A percentile compares a stretch with the other conserved stretches of the same genome.
Conservation (phyloP, 495 filamentous ascomycete genomes). For the Aspergillus sclerotiicarbonarius region DNA sequence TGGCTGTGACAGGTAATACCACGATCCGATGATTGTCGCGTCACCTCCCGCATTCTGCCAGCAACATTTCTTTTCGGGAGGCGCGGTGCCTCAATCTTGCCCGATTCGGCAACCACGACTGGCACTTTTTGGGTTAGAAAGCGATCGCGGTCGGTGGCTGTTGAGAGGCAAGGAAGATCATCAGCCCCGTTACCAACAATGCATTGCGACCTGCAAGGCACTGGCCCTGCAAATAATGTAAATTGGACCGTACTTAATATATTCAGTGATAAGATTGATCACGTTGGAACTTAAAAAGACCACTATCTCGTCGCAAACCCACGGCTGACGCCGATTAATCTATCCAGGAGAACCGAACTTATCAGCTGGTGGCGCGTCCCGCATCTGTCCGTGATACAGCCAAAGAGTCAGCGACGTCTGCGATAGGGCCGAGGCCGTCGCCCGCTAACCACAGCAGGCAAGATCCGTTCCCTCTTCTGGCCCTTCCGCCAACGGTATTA, state of each 20-base stretch:
- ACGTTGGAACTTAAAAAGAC: neutral
- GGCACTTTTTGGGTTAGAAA: neutral
- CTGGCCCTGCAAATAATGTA: neutral
- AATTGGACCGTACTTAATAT: neutral
- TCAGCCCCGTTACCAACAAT: neutral
- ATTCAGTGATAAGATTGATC: neutral
- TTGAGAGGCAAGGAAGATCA: conserved; percentile 13
- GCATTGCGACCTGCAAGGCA: conserved; percentile 5
- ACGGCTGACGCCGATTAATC: neutral
- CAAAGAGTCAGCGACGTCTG: neutral
- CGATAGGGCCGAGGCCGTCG: neutral
- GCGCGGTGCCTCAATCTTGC: neutral
- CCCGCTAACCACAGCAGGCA: neutral
- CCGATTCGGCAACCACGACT: neutral
- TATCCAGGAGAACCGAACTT: neutral
- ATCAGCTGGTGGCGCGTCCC: neutral
- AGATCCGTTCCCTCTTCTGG: conserved; percentile 10
- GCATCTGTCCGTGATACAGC: neutral
- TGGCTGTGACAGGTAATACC: neutral
- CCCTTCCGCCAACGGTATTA: conserved; percentile 17
- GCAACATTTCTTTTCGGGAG: neutral
- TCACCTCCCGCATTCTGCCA: neutral
- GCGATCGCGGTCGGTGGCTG: neutral
- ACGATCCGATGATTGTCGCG: neutral
- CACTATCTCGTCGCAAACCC: neutral